Evolutionary conservation across 1,284 basidiomycete species (phyloP).

Genomic region (Apiotrichum gracile): DNA sequence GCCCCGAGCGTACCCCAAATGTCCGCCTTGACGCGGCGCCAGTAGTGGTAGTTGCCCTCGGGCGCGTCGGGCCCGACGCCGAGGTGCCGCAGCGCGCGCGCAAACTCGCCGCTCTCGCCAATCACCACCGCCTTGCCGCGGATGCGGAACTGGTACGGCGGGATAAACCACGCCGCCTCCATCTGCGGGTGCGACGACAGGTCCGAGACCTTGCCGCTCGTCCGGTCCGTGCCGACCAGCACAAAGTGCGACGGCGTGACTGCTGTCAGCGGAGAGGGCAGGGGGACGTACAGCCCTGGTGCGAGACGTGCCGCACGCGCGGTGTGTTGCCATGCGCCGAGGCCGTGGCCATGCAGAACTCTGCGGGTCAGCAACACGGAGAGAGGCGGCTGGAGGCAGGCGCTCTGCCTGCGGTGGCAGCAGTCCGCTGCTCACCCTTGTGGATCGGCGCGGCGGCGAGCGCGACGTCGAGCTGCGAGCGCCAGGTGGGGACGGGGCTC

Average conservation of each 20-base stretch:
- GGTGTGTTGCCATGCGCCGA: conserved; percentile 1
- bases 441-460: neutral
- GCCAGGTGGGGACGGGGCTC: neutral
- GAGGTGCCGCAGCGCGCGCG: neutral
- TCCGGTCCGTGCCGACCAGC: conserved; percentile 6
- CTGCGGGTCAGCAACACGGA: neutral
- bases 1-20: neutral
- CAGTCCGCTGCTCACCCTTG: neutral
- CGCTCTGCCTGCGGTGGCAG: neutral
- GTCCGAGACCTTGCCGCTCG: conserved; percentile 4
- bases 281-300: neutral
- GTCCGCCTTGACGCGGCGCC: neutral
- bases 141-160: conserved; percentile 13
- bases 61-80: neutral
- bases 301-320: neutral
- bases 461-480: neutral
- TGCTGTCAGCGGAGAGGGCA: neutral
- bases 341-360: neutral
- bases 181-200: conserved; percentile 1
- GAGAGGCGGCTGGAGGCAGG: neutral
- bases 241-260: conserved; percentile 8
- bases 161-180: conserved; percentile 13
- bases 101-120: conserved; percentile 4
- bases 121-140: conserved; percentile 6
- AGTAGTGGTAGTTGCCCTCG: conserved; percentile 3